Evolutionary conservation across 345 rosid species (phyloP), one percentile per base, ranked within the genome.

Genomic region (Citrus mangshanensis): DNA sequence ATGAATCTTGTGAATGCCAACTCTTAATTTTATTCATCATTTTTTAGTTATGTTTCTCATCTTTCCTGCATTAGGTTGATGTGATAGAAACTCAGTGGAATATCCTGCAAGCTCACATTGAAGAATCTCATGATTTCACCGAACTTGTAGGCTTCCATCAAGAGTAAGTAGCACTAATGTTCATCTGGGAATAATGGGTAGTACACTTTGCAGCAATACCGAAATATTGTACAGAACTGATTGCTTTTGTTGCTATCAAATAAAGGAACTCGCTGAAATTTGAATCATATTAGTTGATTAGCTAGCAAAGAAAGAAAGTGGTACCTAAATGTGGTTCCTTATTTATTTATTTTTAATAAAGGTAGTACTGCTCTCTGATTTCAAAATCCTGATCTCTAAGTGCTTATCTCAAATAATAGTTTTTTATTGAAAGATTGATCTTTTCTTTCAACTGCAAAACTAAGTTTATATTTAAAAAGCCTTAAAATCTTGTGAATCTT

Each of bases 71-170:
- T 76, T 77, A 91, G 99, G 98, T 96, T 82, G 97, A 94, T 75
- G 99, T 94, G 83, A 91, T 96, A 83, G 99, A 96, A 90, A 94
- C 99, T 81, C 99, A 96, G 77, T 96, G 99, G 99, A 94, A 96
- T 79, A 91, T 94, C 84, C 81, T 94, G 85, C 97, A 90, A 90
- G 86, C 91, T 75, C 97, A 84, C 66, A 90, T 94, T 81, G 92
- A 90, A 78, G 93, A 89, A 81, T 95, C 98, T 83, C 90, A 83
- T 59, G 99, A 96, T 87, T 96, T 95, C 82, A 94, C 93, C 30
- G 98, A 93, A 84, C 94, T 96, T 24, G 99, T 92, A 68, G 93
- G 90, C 86, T 94, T 92, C 86, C 99, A 95, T 87, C 99, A 95
- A 84, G 97, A 94, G 99, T 95, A 85, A 85, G 95, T 76, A 66